Percentiles rank a stretch among this genome's conserved stretches.
These are phyloP conservation scores for Hymenoscyphus fraxineus DNA, from an alignment of 2,329 filamentous ascomycete species.

Conservation along the genomic window DNA sequence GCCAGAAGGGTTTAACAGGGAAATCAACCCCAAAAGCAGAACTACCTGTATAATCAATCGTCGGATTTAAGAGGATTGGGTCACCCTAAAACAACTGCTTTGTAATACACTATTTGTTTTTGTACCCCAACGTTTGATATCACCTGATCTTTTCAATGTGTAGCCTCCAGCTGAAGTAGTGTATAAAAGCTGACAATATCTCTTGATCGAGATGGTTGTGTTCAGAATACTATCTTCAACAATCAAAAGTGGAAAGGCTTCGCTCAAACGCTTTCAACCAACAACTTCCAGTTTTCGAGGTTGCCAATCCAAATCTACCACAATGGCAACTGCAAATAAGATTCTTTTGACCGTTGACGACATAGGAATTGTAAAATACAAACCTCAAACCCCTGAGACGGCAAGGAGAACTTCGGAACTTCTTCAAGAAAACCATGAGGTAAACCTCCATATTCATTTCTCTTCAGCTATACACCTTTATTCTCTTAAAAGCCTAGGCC, in stretches of 20 bases:
- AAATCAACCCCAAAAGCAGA: not conserved
- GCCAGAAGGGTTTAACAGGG: not conserved
- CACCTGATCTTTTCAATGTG: not conserved
- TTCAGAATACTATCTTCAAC: not conserved
- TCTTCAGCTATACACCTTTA: no score
- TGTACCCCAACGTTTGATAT: not conserved
- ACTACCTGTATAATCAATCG: not conserved
- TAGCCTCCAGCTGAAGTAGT: not conserved
- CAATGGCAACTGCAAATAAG: conserved; percentile 35
- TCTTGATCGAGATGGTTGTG: not conserved
- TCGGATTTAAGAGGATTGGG: no score
- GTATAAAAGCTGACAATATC: not conserved
- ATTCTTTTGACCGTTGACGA: conserved; percentile 47
- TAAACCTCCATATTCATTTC: conserved; percentile 26
- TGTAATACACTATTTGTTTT: not conserved
- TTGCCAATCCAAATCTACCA: conserved; percentile 13
- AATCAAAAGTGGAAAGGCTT: not conserved
- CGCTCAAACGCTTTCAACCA: not conserved
- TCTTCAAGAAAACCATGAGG: conserved; percentile 71
- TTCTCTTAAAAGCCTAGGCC: no score
- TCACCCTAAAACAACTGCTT: not conserved
- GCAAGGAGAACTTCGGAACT: conserved; percentile 63
- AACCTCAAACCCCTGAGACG: conserved; percentile 51
- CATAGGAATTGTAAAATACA: conserved; percentile 46
- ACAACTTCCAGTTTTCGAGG: conserved; percentile 17